Evolutionary conservation across 192 early-diverging fungal genomes (phyloP).

Genomic region (Coemansia sp.): DNA sequence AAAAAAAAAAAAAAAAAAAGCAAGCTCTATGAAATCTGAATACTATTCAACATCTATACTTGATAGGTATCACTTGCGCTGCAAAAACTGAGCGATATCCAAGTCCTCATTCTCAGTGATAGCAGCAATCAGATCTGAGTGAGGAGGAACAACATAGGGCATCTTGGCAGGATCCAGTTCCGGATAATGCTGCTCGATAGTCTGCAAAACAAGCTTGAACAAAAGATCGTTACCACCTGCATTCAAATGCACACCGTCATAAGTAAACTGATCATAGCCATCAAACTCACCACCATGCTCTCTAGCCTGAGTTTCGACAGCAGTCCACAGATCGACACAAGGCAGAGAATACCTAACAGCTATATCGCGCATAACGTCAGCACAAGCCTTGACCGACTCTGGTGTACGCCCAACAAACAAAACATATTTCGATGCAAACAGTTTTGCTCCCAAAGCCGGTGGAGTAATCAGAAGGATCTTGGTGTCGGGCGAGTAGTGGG

Average conservation of each 20-base stretch:
- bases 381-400: constrained; percentile 15
- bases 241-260: constrained; percentile 46
- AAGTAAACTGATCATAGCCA: constrained; percentile 21
- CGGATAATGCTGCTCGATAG: constrained; percentile 15
- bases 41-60: too few species aligned
- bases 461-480: constrained; percentile 42
- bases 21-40: too few species aligned
- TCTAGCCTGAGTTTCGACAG: constrained; percentile 13
- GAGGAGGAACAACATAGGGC: constrained; percentile 20
- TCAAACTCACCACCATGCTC: background rate
- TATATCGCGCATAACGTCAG: constrained; percentile 12
- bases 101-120: background rate
- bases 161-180: constrained; percentile 32
- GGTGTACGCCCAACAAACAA: background rate
- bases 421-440: background rate
- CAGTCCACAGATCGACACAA: constrained; percentile 43
- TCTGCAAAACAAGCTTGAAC: constrained; percentile 18
- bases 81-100: background rate
- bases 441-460: constrained; percentile 26
- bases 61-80: background rate
- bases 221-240: constrained; percentile 42
- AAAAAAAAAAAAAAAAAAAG: too few species aligned
- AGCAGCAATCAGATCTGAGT: background rate
- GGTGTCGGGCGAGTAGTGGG: constrained; percentile 8
- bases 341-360: constrained; percentile 17